These are phyloP conservation scores for Nepenthes alata DNA, from an alignment of 179 eudicot species.

Conservation along the genomic window DNA sequence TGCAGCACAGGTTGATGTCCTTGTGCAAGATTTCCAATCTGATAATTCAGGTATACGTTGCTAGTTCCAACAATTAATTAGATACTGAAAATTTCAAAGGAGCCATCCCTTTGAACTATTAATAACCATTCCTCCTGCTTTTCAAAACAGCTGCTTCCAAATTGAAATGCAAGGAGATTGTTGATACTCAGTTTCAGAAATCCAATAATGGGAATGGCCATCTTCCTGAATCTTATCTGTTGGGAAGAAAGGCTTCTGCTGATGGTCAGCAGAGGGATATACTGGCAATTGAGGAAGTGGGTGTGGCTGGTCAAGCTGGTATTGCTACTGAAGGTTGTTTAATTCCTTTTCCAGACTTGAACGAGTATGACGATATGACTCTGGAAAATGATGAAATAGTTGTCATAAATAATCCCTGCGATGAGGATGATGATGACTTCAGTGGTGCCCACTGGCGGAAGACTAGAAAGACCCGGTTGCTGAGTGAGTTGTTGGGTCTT, in stretches of 20 bases:
- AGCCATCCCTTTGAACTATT: too few species aligned
- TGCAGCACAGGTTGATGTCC: too few species aligned
- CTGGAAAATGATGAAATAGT: constrained; percentile 5
- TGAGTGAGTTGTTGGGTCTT: constrained; percentile 20
- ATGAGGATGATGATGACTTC: constrained; percentile 26
- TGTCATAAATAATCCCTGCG: constrained; percentile 8
- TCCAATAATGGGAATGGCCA: not conserved
- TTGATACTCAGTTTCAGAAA: not conserved
- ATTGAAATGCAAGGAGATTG: not conserved
- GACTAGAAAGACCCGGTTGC: constrained; percentile 20
- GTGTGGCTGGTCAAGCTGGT: not conserved
- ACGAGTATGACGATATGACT: constrained; percentile 15
- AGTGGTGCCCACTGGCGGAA: constrained; percentile 8
- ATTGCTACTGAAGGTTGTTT: constrained; percentile 5
- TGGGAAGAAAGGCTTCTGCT: not conserved
- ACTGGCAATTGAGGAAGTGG: not conserved
- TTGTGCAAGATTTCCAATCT: too few species aligned
- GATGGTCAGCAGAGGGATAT: not conserved
- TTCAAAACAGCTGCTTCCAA: not conserved
- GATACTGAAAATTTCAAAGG: too few species aligned
- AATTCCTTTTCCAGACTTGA: constrained; percentile 20
- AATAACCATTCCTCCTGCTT: not conserved
- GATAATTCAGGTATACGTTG: too few species aligned
- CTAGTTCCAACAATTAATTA: too few species aligned
- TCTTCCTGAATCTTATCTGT: not conserved